Conservation (phyloP, 495 filamentous ascomycete genomes). For the Neurospora discreta region DNA sequence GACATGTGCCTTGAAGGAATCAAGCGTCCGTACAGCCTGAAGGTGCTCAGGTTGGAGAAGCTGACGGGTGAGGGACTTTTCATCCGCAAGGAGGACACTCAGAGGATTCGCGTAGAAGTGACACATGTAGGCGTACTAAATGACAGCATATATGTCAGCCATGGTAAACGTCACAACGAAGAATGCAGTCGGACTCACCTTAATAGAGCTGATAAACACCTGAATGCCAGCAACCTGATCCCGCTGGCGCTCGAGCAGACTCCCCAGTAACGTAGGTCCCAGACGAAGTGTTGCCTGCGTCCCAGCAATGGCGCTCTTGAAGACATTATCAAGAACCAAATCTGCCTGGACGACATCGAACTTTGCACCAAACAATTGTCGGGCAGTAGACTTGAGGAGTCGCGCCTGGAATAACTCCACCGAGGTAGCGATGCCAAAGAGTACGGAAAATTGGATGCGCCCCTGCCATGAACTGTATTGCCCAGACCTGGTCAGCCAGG, state of each 20-base stretch:
- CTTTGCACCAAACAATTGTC: slow-evolving; percentile 59
- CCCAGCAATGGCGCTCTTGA: slow-evolving; percentile 54
- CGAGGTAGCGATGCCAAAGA: slow-evolving; percentile 87
- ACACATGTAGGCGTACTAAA: slow-evolving; percentile 85
- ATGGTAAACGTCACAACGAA: background rate
- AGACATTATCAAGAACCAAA: slow-evolving; percentile 67
- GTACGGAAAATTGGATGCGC: slow-evolving; percentile 77
- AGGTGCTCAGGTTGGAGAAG: slow-evolving; percentile 47
- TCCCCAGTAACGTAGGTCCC: slow-evolving; percentile 51
- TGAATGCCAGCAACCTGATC: slow-evolving; percentile 84
- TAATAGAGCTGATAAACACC: slow-evolving; percentile 64
- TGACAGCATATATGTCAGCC: background rate
- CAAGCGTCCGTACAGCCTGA: slow-evolving; percentile 64
- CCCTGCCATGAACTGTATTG: slow-evolving; percentile 63
- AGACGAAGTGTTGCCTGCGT: slow-evolving; percentile 47
- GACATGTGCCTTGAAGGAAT: slow-evolving; percentile 57
- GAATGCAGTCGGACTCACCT: slow-evolving; percentile 40
- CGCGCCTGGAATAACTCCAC: slow-evolving; percentile 80
- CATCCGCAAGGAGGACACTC: slow-evolving; percentile 49
- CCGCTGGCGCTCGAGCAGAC: slow-evolving; percentile 64
- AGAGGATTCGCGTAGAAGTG: slow-evolving; percentile 90
- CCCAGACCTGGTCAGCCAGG: slow-evolving; percentile 3
- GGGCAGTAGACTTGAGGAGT: slow-evolving; percentile 62
- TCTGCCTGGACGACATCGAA: slow-evolving; percentile 76
- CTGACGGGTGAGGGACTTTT: slow-evolving; percentile 17